Conservation (phyloP, 768 basidiomycete genomes). For the Agaricus sinodeliciosus region DNA sequence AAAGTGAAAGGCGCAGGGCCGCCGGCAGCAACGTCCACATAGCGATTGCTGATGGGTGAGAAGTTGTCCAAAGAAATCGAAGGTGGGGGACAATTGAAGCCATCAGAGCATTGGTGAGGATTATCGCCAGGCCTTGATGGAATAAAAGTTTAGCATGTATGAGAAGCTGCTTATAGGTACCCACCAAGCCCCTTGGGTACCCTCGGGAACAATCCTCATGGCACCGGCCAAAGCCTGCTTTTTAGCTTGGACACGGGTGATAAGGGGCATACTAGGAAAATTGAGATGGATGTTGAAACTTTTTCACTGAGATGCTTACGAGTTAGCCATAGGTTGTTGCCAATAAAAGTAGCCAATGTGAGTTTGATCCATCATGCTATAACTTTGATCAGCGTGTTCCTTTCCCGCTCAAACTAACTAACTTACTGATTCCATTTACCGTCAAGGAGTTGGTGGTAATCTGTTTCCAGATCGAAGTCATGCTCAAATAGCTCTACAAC, state of each 20-base stretch:
- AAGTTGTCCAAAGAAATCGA: slow-evolving; percentile 51
- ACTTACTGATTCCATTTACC: slow-evolving; percentile 64
- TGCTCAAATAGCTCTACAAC: slow-evolving; percentile 52
- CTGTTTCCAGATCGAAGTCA: slow-evolving; percentile 53
- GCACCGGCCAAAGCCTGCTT: slow-evolving; percentile 56
- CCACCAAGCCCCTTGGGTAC: slow-evolving; percentile 53
- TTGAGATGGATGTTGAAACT: not conserved
- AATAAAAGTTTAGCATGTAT: not conserved
- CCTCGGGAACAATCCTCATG: slow-evolving; percentile 60
- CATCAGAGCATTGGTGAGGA: slow-evolving; percentile 43
- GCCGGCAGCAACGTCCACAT: slow-evolving; percentile 56
- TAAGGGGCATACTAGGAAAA: slow-evolving; percentile 38
- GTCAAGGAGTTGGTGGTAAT: slow-evolving; percentile 53
- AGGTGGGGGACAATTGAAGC: slow-evolving; percentile 44
- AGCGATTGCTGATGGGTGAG: slow-evolving; percentile 44
- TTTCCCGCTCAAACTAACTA: slow-evolving; percentile 3
- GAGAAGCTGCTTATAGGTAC: slow-evolving; percentile 4
- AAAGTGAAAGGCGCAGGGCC: slow-evolving; percentile 54
- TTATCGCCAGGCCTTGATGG: slow-evolving; percentile 59
- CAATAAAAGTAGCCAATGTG: slow-evolving; percentile 61
- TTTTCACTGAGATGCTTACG: slow-evolving; percentile 24
- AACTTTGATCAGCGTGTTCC: not conserved
- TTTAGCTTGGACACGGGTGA: slow-evolving; percentile 44
- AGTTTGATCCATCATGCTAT: slow-evolving; percentile 69
- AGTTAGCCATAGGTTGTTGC: slow-evolving; percentile 66